Conservation (phyloP, 1,284 basidiomycete genomes). For the Stygiomarasmius scandens region DNA sequence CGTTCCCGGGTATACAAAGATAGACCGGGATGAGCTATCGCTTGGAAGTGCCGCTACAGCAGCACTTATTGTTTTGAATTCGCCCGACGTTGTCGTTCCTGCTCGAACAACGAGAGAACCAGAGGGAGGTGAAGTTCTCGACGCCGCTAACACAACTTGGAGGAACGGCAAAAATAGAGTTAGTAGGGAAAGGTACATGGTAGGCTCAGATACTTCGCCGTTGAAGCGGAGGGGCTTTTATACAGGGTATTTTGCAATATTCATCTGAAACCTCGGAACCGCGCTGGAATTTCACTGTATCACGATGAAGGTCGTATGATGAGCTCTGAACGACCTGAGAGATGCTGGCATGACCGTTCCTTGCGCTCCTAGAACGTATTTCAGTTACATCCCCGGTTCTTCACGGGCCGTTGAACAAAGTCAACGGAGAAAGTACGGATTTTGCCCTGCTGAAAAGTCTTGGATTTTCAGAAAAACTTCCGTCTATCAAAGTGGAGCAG, state of each 20-base stretch:
- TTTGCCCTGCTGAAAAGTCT: too few relatives aligned
- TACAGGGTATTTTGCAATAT: background rate
- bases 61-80: constrained; percentile 43
- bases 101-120: constrained; percentile 48
- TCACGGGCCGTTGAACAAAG: background rate
- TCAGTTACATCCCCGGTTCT: too few relatives aligned
- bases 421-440: background rate
- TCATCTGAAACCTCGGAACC: background rate
- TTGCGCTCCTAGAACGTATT: background rate
- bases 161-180: constrained; percentile 8
- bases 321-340: background rate
- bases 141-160: constrained; percentile 30
- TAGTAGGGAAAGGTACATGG: background rate
- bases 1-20: constrained; percentile 59
- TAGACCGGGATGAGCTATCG: constrained; percentile 43
- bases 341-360: background rate
- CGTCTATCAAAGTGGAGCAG: too few relatives aligned
- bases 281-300: background rate
- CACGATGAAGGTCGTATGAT: background rate
- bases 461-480: too few relatives aligned
- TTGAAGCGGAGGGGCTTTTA: background rate
- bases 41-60: constrained; percentile 48
- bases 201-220: background rate
- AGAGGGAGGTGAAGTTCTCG: constrained; percentile 46
- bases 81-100: constrained; percentile 43